Evolutionary conservation across 2,329 filamentous ascomycete species (phyloP), one percentile per base, ranked within the genome.

Genomic region (Mycosphaerelloides madeirae): DNA sequence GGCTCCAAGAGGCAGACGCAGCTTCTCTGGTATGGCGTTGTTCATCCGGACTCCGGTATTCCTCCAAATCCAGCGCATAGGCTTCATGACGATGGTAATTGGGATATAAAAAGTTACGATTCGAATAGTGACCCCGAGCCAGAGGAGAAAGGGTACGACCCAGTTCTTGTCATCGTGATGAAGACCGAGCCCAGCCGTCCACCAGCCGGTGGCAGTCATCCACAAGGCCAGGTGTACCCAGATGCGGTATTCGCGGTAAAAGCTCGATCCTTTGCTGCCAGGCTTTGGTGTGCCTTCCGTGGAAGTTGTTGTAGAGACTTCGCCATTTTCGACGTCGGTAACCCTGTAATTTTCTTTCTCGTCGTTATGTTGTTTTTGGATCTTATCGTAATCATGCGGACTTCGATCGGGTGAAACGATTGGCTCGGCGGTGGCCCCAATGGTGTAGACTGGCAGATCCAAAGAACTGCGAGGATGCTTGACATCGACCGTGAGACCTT

Each of bases 71-170:
- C 73, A 80, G 56, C 78, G 77, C 67, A 87, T 78, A 2, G 85
- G 84, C 49, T 70, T 76, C 48, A 80, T 81, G 53, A 89, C 67
- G 54, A 84, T 71, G 31, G 77, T 76, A 55, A 83, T 79, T 1
- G 86, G 82, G 2, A 91, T 69, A 61, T 87, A 81, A 67, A 86
- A 79, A 63, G 84, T 85, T 61, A 94, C 53, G 38, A 95, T 65
- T 28, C 89, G 84, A 39, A 93, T 71, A 9, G 78, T 80, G 56
- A 94, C 81, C 54, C 73, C 76, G 35, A 95, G 78, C 74, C 84
- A 95, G 36, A 95, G 63, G 39, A 95, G 74, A 68, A 94, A 93
- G 0, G 89, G 88, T 38, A 90, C 79, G 44, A 94, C 68, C 88
- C 88, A 95, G 60, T 87, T 87, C 67, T 77, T 75, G 57, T 88